Conservation (phyloP, 2,329 filamentous ascomycete genomes). For the Ceratocystis papillata region DNA sequence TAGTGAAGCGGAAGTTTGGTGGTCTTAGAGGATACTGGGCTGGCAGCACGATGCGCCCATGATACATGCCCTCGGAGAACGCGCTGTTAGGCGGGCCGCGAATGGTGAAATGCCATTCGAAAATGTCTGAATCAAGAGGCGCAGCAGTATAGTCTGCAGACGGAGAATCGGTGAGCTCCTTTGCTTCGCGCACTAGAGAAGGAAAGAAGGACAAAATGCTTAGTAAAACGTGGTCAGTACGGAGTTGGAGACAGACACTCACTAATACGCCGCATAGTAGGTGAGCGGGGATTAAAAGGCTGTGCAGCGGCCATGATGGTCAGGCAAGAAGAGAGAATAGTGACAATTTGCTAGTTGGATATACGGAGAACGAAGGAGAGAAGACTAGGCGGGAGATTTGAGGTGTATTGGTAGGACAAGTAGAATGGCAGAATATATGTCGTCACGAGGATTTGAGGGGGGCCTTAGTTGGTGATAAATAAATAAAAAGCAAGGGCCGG, state of each 20-base stretch:
- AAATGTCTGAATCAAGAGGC: slow-evolving; percentile 79
- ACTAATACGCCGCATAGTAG: slow-evolving; percentile 77
- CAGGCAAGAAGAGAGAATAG: neutral
- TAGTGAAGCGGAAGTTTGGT: slow-evolving; percentile 90
- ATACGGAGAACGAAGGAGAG: neutral
- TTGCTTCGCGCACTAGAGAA: slow-evolving; percentile 68
- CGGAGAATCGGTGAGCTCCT: slow-evolving; percentile 68
- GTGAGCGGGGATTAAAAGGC: slow-evolving; percentile 62
- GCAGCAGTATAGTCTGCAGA: slow-evolving; percentile 76
- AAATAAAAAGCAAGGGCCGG: neutral
- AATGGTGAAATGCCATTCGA: slow-evolving; percentile 99
- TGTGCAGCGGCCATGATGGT: slow-evolving; percentile 33
- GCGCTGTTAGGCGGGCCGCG: slow-evolving; percentile 72
- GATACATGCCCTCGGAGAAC: slow-evolving; percentile 77
- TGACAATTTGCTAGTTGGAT: neutral
- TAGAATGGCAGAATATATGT: neutral
- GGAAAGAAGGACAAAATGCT: neutral
- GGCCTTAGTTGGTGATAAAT: neutral
- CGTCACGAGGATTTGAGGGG: neutral
- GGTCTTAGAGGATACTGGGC: slow-evolving; percentile 83
- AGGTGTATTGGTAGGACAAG: neutral
- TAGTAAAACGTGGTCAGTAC: neutral
- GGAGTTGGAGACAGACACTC: slow-evolving; percentile 31
- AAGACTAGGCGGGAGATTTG: neutral
- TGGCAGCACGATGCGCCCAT: slow-evolving; percentile 87